Evolutionary conservation across 192 early-diverging fungal species (phyloP), one percentile per base, ranked within the genome.

Genomic region (Mortierella alpina): DNA sequence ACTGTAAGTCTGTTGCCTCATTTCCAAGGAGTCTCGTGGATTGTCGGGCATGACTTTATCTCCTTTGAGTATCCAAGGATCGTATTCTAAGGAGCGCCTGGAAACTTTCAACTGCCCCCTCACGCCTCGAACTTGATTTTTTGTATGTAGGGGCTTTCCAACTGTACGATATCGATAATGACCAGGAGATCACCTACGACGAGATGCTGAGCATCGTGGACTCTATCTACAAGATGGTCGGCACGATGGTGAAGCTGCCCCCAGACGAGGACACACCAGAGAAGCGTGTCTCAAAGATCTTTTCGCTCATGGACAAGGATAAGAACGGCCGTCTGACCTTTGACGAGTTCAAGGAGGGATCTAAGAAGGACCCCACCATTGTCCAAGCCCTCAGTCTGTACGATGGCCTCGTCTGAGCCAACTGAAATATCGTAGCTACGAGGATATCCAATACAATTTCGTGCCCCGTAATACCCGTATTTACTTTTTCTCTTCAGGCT

Each of bases 121-220:
- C 47, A 14, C 4, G 39, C 6, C 11, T 44, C 11, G 5, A 60
- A 7, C 9, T 51, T 4, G 17, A 18, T 64, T 22, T 49, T 15
- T 59, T 70, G 18, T 7, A 66, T 51, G 31, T 62, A 91, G 90
- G 92, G 92, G 90, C 94, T 18, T 96, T 96, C 79, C 91, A 90
- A 83, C 84, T 98, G 71, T 98, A 96, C 69, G 97, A 98, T 84
- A 93, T 96, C 52, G 91, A 98, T 73, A 87, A 93, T 65, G 95
- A 98, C 80, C 92, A 94, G 18, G 88, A 86, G 75, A 95, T 98
- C 66, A 93, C 93, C 15, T 88, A 90, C 44, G 92, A 93, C 18
- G 97, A 98, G 86, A 96, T 98, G 96, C 71, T 94, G 46, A 84
- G 84, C 66, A 95, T 98, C 56, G 95, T 97, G n/a, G 93, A 96